Base-by-base conservation (phyloP, 129 eudicot genomes). In the Flaveria trinervia region DNA sequence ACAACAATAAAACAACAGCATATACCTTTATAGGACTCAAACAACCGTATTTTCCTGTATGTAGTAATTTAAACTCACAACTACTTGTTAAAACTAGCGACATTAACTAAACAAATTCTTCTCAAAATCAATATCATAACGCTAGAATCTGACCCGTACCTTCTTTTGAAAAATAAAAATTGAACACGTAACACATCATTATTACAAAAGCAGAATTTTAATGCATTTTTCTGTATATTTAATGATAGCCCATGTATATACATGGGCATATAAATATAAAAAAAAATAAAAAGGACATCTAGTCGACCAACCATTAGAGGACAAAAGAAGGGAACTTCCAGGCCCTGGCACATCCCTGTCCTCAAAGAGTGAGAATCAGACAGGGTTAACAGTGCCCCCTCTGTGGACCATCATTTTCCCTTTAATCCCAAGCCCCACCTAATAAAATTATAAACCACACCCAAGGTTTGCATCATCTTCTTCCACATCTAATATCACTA, bases 321-420 rank as follows among this genome's bases (percentile, higher is more conserved):
- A 82, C 78, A 71, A 60, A 52, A 62, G 70, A 70, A 55, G 61
- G 43, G 78, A 76, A 70, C 28, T 76, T 82, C 70, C 74, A 81
- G 81, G 81, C 77, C 84, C 77, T 61, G 71, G 72, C 16, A 72
- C 60, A 65, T 52, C 75, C 71, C 82, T 79, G 72, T 49, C 83
- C 77, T 71, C 68, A 71, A 64, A 80, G 76, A 71, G 77, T 72
- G 80, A 78, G 56, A 69, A 74, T 28, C 50, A 71, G 56, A 75
- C 67, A 71, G 65, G 77, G 60, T 73, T 55, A 80, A 73, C 77
- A 83, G 86, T 86, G 76, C 77, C 60, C 62, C 54, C 72, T 49
- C 81, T 74, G 76, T 81, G 91, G 86, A 82, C 86, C 91, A 79
- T 82, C 83, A 82, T 84, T 80, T 52, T 81, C 83, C 78, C 85